Conservation (phyloP, 371 early-diverging fungal species). For the Actinomortierella ambigua region DNA sequence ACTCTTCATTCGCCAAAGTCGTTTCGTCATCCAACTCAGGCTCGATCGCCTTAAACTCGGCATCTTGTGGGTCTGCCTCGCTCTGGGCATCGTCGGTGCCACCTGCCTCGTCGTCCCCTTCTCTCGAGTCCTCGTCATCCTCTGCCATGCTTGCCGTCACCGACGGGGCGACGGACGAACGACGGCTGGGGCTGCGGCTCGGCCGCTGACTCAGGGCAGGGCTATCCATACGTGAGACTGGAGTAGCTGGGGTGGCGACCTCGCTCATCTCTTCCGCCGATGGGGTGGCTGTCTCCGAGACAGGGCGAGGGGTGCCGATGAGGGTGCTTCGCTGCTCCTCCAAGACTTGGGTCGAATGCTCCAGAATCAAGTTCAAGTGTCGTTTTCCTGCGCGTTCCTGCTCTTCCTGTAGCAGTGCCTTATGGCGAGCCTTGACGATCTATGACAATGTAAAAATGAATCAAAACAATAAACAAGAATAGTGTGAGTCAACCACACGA, state of each 20-base stretch:
- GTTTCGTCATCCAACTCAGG: constrained; percentile 42
- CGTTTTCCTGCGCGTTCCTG: constrained; percentile 65
- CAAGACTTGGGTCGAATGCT: constrained; percentile 73
- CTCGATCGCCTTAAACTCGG: constrained; percentile 19
- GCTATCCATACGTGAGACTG: background rate
- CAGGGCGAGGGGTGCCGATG: constrained; percentile 17
- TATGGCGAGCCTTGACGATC: constrained; percentile 61
- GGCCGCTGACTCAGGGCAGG: constrained; percentile 1
- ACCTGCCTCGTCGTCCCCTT: constrained; percentile 12
- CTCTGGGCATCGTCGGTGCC: constrained; percentile 2
- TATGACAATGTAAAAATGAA: constrained; percentile 10
- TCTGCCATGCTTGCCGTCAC: constrained; percentile 6
- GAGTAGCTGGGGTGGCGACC: no score
- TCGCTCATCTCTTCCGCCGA: no score
- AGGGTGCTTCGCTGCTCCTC: constrained; percentile 69
- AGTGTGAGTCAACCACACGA: background rate
- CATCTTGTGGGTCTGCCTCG: constrained; percentile 38
- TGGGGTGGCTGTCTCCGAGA: no score
- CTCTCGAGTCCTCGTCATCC: constrained; percentile 16
- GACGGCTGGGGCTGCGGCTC: constrained; percentile 16
- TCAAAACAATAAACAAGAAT: background rate
- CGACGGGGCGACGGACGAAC: constrained; percentile 26
- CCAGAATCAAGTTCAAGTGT: constrained; percentile 69
- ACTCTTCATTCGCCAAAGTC: constrained; percentile 41
- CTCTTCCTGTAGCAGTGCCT: constrained; percentile 63